A percentile compares a stretch with the other conserved stretches of the same genome.
Evolutionary conservation across 2,329 filamentous ascomycete species (phyloP).

Genomic region (Claviceps citrina): DNA sequence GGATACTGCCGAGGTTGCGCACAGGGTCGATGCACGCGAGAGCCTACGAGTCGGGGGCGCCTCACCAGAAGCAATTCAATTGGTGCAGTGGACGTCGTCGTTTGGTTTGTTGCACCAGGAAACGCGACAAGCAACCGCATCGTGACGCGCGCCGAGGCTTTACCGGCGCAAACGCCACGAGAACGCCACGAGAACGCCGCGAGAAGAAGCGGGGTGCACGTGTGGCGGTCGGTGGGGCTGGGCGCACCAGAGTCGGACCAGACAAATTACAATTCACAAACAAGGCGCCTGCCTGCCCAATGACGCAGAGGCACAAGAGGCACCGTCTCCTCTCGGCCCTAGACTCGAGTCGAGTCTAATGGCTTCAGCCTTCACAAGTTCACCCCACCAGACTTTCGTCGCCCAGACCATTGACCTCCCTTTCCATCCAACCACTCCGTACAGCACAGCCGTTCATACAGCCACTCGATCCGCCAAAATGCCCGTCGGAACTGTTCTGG

Average conservation of each 20-base stretch:
- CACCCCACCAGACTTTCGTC: slow-evolving; percentile 7
- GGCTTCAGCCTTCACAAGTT: too few relatives aligned
- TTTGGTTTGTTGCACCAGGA: background rate
- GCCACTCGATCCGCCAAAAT: slow-evolving; percentile 29
- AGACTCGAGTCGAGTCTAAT: too few relatives aligned
- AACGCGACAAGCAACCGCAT: slow-evolving; percentile 6
- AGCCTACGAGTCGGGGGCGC: background rate
- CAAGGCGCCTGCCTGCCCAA: too few relatives aligned
- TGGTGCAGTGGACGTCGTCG: background rate
- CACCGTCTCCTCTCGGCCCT: too few relatives aligned
- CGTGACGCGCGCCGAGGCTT: slow-evolving; percentile 22
- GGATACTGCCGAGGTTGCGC: background rate
- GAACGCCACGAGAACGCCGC: too few relatives aligned
- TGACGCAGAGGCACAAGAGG: too few relatives aligned
- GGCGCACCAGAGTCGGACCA: too few relatives aligned
- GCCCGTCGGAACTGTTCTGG: slow-evolving; percentile 74
- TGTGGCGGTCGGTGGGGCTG: too few relatives aligned
- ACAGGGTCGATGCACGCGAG: background rate
- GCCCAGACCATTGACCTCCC: slow-evolving; percentile 6
- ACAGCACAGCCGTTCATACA: too few relatives aligned
- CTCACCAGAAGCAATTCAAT: background rate
- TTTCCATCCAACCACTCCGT: background rate
- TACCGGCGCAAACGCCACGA: slow-evolving; percentile 16
- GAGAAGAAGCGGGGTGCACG: slow-evolving; percentile 4
- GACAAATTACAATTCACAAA: too few relatives aligned